Conservation (phyloP, 495 filamentous ascomycete genomes). For the Elasticomyces elasticus region DNA sequence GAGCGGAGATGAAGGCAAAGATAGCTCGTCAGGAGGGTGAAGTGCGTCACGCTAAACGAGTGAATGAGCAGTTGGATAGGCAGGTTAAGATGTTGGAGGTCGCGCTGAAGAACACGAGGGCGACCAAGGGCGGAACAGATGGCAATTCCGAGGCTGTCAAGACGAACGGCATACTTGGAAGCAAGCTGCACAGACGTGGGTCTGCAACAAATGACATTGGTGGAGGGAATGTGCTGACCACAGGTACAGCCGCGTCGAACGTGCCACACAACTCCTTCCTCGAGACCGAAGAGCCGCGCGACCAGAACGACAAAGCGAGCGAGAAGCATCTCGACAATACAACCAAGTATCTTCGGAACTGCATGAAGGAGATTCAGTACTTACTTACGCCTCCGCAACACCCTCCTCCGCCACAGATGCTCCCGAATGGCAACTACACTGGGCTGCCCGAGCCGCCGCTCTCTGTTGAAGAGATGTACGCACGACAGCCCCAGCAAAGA, state of each 20-base stretch:
- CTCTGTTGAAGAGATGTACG: slow-evolving; percentile 33
- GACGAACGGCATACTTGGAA: neutral
- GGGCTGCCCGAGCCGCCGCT: slow-evolving; percentile 21
- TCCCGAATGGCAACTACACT: slow-evolving; percentile 21
- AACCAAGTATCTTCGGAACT: slow-evolving; percentile 34
- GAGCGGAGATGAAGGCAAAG: slow-evolving; percentile 96
- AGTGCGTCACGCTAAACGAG: slow-evolving; percentile 66
- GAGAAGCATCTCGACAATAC: slow-evolving; percentile 35
- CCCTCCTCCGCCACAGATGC: slow-evolving; percentile 31
- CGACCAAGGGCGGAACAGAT: slow-evolving; percentile 20
- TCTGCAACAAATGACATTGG: neutral
- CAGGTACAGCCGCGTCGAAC: slow-evolving; percentile 16
- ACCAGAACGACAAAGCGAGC: slow-evolving; percentile 27
- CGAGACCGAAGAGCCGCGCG: slow-evolving; percentile 24
- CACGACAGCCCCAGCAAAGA: slow-evolving; percentile 26
- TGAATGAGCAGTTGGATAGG: slow-evolving; percentile 78
- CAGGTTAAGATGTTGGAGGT: slow-evolving; percentile 85
- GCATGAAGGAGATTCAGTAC: slow-evolving; percentile 39
- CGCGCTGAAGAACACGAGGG: slow-evolving; percentile 69
- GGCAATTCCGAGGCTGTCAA: neutral
- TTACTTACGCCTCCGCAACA: slow-evolving; percentile 38
- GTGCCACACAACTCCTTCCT: slow-evolving; percentile 37
- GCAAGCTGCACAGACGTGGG: slow-evolving; percentile 3
- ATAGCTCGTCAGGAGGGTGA: slow-evolving; percentile 95
- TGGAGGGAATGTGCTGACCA: slow-evolving; percentile 10